Percentiles rank a stretch among this genome's conserved stretches.
These are phyloP conservation scores for Lupinus albus DNA, from an alignment of 306 rosid genomes.

Conservation along the genomic window DNA sequence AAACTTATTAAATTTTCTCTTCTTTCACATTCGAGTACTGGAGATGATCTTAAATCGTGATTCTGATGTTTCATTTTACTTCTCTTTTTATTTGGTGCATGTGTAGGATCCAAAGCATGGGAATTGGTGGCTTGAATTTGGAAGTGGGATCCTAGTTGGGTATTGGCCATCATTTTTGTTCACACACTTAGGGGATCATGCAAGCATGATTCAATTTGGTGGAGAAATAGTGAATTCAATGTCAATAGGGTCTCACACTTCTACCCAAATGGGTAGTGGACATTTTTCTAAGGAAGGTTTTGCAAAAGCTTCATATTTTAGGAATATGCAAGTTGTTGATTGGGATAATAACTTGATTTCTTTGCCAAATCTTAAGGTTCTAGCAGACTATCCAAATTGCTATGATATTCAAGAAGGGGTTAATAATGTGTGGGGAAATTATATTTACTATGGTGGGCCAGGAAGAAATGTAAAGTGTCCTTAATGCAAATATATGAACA, in stretches of 20 bases:
- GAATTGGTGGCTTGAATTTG: conserved; percentile 87
- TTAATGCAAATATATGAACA: conserved; percentile 39
- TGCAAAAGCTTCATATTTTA: conserved; percentile 73
- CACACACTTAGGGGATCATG: conserved; percentile 65
- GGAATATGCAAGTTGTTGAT: conserved; percentile 74
- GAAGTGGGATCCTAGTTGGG: conserved; percentile 65
- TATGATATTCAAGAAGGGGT: conserved; percentile 73
- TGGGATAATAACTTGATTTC: conserved; percentile 79
- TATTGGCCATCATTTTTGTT: conserved; percentile 84
- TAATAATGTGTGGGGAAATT: conserved; percentile 79
- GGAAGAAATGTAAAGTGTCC: conserved; percentile 81
- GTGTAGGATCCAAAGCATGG: conserved; percentile 84
- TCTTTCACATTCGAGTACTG: too few species aligned
- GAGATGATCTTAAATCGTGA: too few species aligned
- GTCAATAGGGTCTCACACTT: conserved; percentile 59
- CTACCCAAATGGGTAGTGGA: conserved; percentile 88
- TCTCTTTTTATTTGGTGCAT: conserved; percentile 24
- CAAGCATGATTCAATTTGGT: conserved; percentile 80
- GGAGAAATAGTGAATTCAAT: conserved; percentile 74
- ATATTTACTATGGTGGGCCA: conserved; percentile 88
- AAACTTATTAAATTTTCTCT: too few species aligned
- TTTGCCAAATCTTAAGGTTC: conserved; percentile 58
- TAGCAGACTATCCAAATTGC: conserved; percentile 81
- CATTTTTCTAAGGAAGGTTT: conserved; percentile 75
- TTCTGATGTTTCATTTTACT: background rate